These are phyloP conservation scores for Pseudogymnoascus sp. DNA, from an alignment of 2,329 filamentous ascomycete genomes.

Conservation along the genomic window DNA sequence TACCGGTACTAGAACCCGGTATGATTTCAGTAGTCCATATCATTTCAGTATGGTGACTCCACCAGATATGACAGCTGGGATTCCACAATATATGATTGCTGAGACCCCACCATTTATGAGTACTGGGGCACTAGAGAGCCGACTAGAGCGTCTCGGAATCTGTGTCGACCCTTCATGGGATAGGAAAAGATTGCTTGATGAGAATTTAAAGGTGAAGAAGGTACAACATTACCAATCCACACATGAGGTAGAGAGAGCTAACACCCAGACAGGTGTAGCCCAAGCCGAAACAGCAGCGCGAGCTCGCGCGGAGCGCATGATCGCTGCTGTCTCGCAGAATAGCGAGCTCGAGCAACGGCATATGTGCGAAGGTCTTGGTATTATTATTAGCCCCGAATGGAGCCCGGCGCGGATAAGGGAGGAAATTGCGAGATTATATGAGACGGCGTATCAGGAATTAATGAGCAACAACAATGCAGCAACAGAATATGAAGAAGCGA, in stretches of 20 bases:
- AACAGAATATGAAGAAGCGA: neutral
- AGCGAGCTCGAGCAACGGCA: conserved; percentile 1
- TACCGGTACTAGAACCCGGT: neutral
- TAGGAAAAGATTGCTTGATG: neutral
- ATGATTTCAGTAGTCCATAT: neutral
- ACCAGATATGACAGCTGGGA: neutral
- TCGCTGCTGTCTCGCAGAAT: neutral
- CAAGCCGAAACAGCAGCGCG: neutral
- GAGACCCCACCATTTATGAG: neutral
- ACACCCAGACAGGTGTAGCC: neutral
- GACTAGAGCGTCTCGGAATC: neutral
- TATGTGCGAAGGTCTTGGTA: neutral
- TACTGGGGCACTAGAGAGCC: neutral
- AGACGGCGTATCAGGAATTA: conserved; percentile 1
- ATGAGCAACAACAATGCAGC: neutral
- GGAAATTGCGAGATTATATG: neutral
- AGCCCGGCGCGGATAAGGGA: neutral
- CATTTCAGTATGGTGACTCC: neutral
- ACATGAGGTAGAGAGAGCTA: neutral
- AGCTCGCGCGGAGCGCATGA: neutral
- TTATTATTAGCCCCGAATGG: neutral
- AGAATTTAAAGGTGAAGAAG: neutral
- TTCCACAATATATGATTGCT: neutral
- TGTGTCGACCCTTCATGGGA: neutral
- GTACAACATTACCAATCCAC: neutral